phyloP scores from a whole-genome alignment of 2,329 filamentous ascomycete species.

The Sclerotinia trifoliorum region DNA sequence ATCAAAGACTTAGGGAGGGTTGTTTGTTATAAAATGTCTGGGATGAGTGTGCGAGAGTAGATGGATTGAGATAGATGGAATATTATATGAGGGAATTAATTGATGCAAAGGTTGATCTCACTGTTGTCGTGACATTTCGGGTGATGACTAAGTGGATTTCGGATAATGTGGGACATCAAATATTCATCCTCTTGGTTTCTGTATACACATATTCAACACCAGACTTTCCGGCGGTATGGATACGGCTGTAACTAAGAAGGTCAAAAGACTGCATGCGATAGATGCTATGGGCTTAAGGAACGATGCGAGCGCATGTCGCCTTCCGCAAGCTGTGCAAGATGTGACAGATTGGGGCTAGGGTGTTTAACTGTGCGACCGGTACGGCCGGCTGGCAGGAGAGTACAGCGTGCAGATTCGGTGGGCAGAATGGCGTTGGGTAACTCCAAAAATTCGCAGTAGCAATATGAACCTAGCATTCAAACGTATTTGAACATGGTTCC shows the following conservation, averaged over 20 bases:
- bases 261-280: slow-evolving; percentile 2
- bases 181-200: neutral
- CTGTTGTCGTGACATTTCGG: too few species aligned
- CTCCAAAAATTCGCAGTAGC: neutral
- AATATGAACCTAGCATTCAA: too few species aligned
- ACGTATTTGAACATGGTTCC: neutral
- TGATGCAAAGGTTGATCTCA: too few species aligned
- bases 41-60: too few species aligned
- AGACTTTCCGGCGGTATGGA: neutral
- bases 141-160: too few species aligned
- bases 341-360: neutral
- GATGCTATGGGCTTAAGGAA: slow-evolving; percentile 5
- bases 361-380: neutral
- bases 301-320: neutral
- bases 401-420: neutral
- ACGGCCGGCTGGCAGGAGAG: neutral
- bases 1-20: too few species aligned
- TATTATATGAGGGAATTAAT: too few species aligned
- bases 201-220: neutral
- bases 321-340: neutral
- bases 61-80: too few species aligned
- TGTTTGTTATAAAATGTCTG: too few species aligned
- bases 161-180: neutral
- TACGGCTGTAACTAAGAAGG: neutral
- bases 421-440: neutral